Conservation (phyloP, 768 basidiomycete species). For the Auricularia heimuer region DNA sequence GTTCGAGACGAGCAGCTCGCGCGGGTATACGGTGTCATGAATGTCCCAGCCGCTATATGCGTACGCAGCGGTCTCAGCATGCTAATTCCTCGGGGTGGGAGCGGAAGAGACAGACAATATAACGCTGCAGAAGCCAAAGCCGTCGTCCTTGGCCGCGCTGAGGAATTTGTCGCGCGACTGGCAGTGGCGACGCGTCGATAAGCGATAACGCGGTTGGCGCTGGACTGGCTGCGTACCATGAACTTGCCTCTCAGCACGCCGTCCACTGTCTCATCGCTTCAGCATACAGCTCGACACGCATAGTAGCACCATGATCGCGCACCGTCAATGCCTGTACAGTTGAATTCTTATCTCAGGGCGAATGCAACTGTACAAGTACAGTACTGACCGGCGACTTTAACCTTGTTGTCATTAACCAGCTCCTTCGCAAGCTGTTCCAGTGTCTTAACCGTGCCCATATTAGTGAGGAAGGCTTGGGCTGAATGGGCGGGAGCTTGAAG, state of each 20-base stretch:
- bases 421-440: conserved; percentile 30
- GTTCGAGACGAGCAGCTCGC: conserved; percentile 86
- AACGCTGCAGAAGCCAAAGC: conserved; percentile 90
- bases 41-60: conserved; percentile 75
- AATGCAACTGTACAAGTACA: neutral
- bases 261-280: conserved; percentile 48
- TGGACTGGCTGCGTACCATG: conserved; percentile 42
- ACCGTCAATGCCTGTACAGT: conserved; percentile 56
- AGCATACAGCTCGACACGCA: neutral
- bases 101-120: conserved; percentile 54
- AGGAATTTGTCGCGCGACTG: conserved; percentile 91
- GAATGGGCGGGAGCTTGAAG: too few relatives aligned
- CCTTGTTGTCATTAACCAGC: conserved; percentile 63
- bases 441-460: too few relatives aligned
- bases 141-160: conserved; percentile 57
- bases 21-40: conserved; percentile 75
- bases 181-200: conserved; percentile 2
- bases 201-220: conserved; percentile 3
- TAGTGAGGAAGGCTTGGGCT: too few relatives aligned
- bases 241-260: conserved; percentile 93
- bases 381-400: conserved; percentile 82
- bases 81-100: neutral
- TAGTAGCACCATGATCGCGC: conserved; percentile 11
- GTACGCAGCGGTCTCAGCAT: conserved; percentile 2
- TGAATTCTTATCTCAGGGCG: neutral